Evolutionary conservation across 495 filamentous ascomycete species (phyloP).

Genomic region (Lentithecium fluviatile): DNA sequence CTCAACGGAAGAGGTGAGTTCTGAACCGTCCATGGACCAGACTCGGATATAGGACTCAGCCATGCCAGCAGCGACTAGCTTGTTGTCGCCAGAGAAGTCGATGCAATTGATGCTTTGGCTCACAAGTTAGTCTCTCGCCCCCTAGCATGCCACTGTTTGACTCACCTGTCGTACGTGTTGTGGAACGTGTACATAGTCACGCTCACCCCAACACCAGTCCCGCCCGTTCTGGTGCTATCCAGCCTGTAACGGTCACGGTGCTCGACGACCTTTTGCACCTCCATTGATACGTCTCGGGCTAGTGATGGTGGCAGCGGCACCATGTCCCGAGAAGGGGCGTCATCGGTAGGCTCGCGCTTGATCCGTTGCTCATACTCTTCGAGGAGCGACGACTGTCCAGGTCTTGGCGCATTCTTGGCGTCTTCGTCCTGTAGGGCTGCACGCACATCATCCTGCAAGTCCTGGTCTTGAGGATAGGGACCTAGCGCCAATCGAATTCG

Average conservation of each 20-base stretch:
- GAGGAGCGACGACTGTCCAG: constrained; percentile 63
- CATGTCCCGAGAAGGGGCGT: constrained; percentile 71
- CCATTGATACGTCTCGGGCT: constrained; percentile 85
- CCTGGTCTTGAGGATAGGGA: constrained; percentile 72
- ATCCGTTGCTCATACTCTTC: constrained; percentile 81
- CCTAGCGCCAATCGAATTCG: constrained; percentile 65
- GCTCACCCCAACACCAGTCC: constrained; percentile 74
- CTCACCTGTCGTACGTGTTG: constrained; percentile 86
- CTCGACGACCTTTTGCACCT: constrained; percentile 92
- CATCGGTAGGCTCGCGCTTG: constrained; percentile 85
- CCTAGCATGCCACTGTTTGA: constrained; percentile 7
- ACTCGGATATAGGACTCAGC: constrained; percentile 92
- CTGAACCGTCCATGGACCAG: constrained; percentile 81
- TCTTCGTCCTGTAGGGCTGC: constrained; percentile 83
- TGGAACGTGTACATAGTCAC: constrained; percentile 97
- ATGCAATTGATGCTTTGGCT: constrained; percentile 75
- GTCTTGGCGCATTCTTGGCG: constrained; percentile 60
- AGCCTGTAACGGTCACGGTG: constrained; percentile 86
- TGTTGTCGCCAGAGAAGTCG: constrained; percentile 87
- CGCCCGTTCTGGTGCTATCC: constrained; percentile 67
- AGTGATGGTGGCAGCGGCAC: constrained; percentile 83
- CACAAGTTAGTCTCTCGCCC: constrained; percentile 37
- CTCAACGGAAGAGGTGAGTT: constrained; percentile 50
- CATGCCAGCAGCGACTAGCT: constrained; percentile 81
- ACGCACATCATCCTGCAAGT: constrained; percentile 75